Evolutionary conservation across 768 basidiomycete species (phyloP).

Genomic region (Suillus discolor): DNA sequence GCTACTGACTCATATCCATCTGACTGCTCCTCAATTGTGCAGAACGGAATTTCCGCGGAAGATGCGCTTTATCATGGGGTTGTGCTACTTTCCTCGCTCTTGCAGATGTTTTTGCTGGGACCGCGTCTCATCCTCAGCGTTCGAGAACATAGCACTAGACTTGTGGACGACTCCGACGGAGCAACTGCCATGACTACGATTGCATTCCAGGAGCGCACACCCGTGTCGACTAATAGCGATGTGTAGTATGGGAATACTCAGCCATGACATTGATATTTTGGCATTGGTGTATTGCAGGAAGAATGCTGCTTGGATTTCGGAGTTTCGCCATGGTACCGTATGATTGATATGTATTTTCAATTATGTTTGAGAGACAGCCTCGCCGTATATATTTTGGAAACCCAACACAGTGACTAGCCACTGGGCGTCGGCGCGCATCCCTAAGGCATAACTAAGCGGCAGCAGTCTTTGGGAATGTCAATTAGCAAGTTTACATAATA

Average conservation of each 20-base stretch:
- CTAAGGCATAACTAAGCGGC: no score
- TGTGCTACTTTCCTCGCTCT: background rate
- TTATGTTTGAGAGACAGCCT: background rate
- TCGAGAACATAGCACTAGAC: background rate
- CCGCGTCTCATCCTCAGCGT: background rate
- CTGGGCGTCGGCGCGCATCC: no score
- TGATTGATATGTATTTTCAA: background rate
- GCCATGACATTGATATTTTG: background rate
- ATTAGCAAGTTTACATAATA: background rate
- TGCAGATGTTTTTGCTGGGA: slow-evolving; percentile 2
- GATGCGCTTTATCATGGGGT: background rate
- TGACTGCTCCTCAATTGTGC: no score
- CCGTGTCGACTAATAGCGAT: background rate
- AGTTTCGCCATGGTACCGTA: background rate
- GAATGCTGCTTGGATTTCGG: background rate
- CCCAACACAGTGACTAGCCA: no score
- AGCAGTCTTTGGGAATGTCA: no score
- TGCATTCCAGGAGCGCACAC: background rate
- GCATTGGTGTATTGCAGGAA: background rate
- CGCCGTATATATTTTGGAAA: no score
- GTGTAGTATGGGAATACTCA: background rate
- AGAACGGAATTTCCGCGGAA: background rate
- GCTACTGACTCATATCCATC: background rate
- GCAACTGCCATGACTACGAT: background rate
- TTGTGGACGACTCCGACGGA: background rate